These are phyloP conservation scores for Diaporthe sp. DNA, from an alignment of 2,329 filamentous ascomycete species.

Conservation along the genomic window DNA sequence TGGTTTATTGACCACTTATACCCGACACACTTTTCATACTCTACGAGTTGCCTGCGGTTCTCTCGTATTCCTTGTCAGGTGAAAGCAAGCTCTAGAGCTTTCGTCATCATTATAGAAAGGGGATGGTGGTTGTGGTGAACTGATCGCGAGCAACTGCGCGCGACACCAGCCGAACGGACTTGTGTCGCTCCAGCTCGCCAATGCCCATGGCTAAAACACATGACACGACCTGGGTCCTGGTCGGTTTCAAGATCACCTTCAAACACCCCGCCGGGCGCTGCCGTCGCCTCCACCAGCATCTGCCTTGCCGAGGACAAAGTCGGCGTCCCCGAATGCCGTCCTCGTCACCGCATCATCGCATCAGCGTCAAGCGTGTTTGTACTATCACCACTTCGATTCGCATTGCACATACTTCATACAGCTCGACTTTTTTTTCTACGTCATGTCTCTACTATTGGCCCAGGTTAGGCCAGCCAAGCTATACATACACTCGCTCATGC, in stretches of 20 bases:
- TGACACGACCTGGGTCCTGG: background rate
- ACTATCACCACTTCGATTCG: conserved; percentile 35
- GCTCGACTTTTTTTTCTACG: conserved; percentile 11
- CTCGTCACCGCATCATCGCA: conserved; percentile 12
- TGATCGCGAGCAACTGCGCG: background rate
- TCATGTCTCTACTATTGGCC: conserved; percentile 31
- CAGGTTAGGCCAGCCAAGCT: conserved; percentile 32
- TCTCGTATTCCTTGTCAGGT: conserved; percentile 3
- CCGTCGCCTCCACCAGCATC: conserved; percentile 3
- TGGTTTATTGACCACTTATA: conserved; percentile 34
- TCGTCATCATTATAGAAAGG: conserved; percentile 29
- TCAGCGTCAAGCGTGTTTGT: conserved; percentile 29
- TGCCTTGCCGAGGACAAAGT: background rate
- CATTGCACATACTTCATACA: conserved; percentile 36
- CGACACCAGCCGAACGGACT: background rate
- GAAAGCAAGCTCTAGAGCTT: conserved; percentile 29
- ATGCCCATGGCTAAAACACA: background rate
- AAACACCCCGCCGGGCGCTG: background rate
- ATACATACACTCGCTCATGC: conserved; percentile 36
- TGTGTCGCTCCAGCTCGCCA: background rate
- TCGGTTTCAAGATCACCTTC: background rate
- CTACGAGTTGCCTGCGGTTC: conserved; percentile 9
- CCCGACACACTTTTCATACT: conserved; percentile 30
- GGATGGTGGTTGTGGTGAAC: background rate
- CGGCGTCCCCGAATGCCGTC: background rate